Base-by-base conservation (phyloP, 2,329 filamentous ascomycete genomes). In the Exophiala bonariae region DNA sequence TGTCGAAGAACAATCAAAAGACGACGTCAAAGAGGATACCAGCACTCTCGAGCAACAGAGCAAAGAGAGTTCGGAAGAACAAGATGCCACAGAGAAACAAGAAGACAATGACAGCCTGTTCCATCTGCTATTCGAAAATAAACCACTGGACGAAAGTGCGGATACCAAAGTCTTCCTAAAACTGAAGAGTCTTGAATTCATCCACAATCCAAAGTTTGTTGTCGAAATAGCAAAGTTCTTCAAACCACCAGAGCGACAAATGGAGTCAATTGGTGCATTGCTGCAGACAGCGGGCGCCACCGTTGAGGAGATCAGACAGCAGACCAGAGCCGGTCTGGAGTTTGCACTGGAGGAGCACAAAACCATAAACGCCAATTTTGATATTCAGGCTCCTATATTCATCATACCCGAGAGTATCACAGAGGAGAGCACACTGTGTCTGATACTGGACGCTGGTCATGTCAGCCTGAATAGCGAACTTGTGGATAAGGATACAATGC, bases 291-390 rank as follows among this genome's bases (percentile, higher is more conserved):
- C 93, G 4, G 91, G 93, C 18, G 92, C 92, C 2, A 99, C 93
- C 0, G 92, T 99, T 0, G 92, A 99, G 68, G 92, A 91, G 6
- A 77, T 99, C 49, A 82, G 95, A 26, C 91, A 97, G 65, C 95
- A 99, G 70, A 99, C 95, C 3, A 82, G 95, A 64, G 92, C 93
- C 40, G 92, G 93, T 19, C 80, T 99, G 26, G 91, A 99, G 67
- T 99, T 96, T 68, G 95, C 93, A 0, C 74, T 99, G 3, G 87
- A 96, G 61, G 95, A 99, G 64, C 93, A 99, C 76, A 97, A 96
- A 74, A 97, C 93, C 2, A 86, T 99, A 64, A 96, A 99, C 61
- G 92, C 92, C 11, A 89, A 97, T 59, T 77, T 99, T 34, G 93
- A 99, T 66, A 81, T 99, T 10, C 91, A 96, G 64, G 93, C 93